Evolutionary conservation across 2,329 filamentous ascomycete species (phyloP).

Genomic region (Ophiostoma sp.): DNA sequence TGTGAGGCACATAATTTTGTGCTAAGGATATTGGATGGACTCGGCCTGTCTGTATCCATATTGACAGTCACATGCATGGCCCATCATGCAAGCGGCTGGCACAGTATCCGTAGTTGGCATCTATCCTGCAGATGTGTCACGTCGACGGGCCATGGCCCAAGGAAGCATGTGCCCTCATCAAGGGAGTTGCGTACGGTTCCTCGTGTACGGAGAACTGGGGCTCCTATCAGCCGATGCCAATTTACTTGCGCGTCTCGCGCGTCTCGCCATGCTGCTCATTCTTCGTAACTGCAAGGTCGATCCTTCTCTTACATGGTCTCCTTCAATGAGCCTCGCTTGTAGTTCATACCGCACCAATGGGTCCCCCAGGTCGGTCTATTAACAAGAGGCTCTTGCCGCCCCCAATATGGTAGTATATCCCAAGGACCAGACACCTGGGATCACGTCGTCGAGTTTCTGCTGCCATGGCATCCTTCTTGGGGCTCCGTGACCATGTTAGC

Average conservation of each 20-base stretch:
- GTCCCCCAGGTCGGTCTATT: not conserved
- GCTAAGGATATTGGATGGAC: not conserved
- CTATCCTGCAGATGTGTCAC: not conserved
- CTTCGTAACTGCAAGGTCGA: not conserved
- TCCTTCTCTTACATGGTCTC: not conserved
- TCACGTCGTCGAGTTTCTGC: not conserved
- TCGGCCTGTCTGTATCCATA: not conserved
- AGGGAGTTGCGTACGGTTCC: not conserved
- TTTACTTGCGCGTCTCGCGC: not conserved
- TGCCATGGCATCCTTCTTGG: not conserved
- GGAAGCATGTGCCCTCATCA: not conserved
- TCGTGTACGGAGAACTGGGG: not conserved
- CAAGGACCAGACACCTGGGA: constrained; percentile 4
- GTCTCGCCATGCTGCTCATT: not conserved
- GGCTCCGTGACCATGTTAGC: not conserved
- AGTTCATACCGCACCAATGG: not conserved
- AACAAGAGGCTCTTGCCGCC: not conserved
- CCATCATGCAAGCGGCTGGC: not conserved
- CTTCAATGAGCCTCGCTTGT: not conserved
- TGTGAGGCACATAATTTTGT: not conserved
- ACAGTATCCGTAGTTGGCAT: not conserved
- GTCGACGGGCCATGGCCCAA: not conserved
- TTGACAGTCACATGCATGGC: not conserved
- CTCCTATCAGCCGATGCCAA: not conserved
- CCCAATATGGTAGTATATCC: not conserved